Evolutionary conservation across 1,284 basidiomycete species (phyloP).

Genomic region (Mycosarcoma maydis): DNA sequence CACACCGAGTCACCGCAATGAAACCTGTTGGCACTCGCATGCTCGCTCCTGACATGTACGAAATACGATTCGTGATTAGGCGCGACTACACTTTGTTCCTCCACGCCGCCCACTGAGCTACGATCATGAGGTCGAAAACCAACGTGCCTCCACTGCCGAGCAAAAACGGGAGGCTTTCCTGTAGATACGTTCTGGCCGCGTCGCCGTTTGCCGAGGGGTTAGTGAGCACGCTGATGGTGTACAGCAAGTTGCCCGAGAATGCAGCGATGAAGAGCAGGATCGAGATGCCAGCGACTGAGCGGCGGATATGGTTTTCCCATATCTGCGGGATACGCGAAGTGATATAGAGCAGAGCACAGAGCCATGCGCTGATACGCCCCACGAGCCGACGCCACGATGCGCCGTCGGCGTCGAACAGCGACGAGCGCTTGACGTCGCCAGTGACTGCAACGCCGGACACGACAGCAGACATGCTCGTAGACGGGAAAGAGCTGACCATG

Average conservation of each 20-base stretch:
- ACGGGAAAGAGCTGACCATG: constrained; percentile 22
- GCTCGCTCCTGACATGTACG: no score
- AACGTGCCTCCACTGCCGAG: constrained; percentile 62
- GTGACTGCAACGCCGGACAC: no score
- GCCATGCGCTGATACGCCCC: constrained; percentile 62
- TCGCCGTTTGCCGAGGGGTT: constrained; percentile 49
- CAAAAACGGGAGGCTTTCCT: constrained; percentile 63
- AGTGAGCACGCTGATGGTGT: constrained; percentile 55
- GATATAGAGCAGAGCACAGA: constrained; percentile 64
- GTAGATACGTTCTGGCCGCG: constrained; percentile 36
- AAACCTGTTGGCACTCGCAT: no score
- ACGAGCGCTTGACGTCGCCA: no score
- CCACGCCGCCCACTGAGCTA: constrained; percentile 60
- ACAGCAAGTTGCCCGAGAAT: constrained; percentile 61
- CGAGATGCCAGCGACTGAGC: constrained; percentile 60
- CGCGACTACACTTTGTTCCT: constrained; percentile 13
- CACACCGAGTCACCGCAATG: no score
- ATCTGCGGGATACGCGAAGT: constrained; percentile 67
- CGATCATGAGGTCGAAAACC: constrained; percentile 63
- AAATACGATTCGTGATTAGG: no score
- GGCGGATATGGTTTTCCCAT: constrained; percentile 61
- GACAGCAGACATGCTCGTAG: constrained; percentile 3
- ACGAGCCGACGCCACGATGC: constrained; percentile 36
- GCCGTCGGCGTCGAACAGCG: constrained; percentile 2
- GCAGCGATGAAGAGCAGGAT: constrained; percentile 64